Percentiles rank a stretch among this genome's conserved stretches.
Evolutionary conservation across 1,284 basidiomycete species (phyloP).

Genomic region (Mycosarcoma mackinlayi): DNA sequence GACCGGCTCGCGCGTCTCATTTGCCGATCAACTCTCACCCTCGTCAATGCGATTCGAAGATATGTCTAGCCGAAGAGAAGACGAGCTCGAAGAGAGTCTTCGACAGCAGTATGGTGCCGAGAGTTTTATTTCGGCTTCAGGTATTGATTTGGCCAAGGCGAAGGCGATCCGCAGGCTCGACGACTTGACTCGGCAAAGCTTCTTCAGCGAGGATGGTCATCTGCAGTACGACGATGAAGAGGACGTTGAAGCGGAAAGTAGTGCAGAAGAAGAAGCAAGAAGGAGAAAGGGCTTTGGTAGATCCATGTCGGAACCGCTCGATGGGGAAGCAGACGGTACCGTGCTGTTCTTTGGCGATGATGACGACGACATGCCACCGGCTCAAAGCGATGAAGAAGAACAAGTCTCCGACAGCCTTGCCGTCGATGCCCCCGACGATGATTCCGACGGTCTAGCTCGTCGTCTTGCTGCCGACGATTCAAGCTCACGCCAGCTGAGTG

Average conservation of each 20-base stretch:
- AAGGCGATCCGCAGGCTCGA: constrained; percentile 38
- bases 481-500: constrained; percentile 6
- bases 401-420: constrained; percentile 37
- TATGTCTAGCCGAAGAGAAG: constrained; percentile 36
- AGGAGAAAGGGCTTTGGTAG: constrained; percentile 17
- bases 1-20: constrained; percentile 39
- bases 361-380: constrained; percentile 11
- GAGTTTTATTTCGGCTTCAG: constrained; percentile 29
- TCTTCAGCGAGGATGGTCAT: constrained; percentile 39
- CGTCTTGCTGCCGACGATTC: constrained; percentile 11
- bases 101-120: constrained; percentile 15
- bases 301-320: constrained; percentile 42
- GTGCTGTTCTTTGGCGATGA: constrained; percentile 36
- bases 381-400: constrained; percentile 29
- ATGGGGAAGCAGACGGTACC: constrained; percentile 34
- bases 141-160: constrained; percentile 26
- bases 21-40: constrained; percentile 30
- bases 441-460: constrained; percentile 26
- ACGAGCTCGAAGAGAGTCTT: constrained; percentile 35
- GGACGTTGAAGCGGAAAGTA: constrained; percentile 9
- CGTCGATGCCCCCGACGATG: constrained; percentile 28
- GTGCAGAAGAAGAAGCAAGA: constrained; percentile 6
- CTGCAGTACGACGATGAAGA: constrained; percentile 35
- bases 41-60: constrained; percentile 32
- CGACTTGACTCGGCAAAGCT: constrained; percentile 40